Conservation (phyloP, 495 filamentous ascomycete species). For the Thozetella sp. region DNA sequence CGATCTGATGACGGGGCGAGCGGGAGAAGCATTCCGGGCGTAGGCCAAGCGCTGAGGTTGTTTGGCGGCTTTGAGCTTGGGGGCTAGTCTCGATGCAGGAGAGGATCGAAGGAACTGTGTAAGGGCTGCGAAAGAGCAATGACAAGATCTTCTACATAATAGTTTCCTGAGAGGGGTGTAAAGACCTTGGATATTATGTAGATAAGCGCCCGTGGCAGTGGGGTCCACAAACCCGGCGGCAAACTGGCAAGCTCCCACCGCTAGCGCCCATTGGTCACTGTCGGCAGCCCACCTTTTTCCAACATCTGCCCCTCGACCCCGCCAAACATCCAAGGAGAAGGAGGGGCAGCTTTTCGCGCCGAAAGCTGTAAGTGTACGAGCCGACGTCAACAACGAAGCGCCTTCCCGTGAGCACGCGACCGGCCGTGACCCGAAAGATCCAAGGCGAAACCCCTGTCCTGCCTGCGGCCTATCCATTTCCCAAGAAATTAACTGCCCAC, state of each 20-base stretch:
- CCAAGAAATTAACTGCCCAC: not conserved
- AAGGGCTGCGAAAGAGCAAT: too few relatives aligned
- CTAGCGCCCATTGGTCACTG: not conserved
- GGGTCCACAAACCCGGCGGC: not conserved
- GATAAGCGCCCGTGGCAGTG: not conserved
- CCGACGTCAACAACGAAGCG: not conserved
- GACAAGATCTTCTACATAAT: too few relatives aligned
- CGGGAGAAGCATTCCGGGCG: not conserved
- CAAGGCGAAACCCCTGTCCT: not conserved
- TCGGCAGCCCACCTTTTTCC: not conserved
- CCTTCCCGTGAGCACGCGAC: not conserved
- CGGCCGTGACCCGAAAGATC: not conserved
- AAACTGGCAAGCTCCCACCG: not conserved
- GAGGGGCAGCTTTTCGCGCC: slow-evolving; percentile 14
- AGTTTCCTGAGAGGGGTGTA: not conserved
- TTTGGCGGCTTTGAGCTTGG: not conserved
- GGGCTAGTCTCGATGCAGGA: not conserved
- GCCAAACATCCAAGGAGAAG: slow-evolving; percentile 13
- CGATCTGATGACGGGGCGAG: not conserved
- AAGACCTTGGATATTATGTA: not conserved
- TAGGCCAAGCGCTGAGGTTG: not conserved
- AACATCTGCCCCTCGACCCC: slow-evolving; percentile 14
- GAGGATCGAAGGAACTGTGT: not conserved
- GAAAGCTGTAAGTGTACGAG: not conserved
- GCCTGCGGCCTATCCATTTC: not conserved